phyloP scores from a whole-genome alignment of 306 rosid genomes.

The Ceratonia siliqua region DNA sequence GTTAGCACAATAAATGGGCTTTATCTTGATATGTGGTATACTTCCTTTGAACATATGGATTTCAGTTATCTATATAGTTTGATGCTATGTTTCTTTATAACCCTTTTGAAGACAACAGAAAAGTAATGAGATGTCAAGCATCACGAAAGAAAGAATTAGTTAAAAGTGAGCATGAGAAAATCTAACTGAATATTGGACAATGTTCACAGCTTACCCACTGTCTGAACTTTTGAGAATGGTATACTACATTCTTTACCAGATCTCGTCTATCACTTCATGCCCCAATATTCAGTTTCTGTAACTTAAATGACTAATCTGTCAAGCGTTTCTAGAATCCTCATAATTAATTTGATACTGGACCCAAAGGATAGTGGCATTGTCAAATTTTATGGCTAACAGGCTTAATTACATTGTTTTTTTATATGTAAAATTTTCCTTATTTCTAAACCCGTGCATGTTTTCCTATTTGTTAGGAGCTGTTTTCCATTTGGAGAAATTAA shows the following conservation, averaged over 20 bases:
- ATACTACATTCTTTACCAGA: neutral
- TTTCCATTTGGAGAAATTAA: slow-evolving; percentile 1
- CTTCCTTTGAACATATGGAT: neutral
- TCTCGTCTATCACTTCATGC: neutral
- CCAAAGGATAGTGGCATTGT: neutral
- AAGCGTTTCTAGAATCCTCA: neutral
- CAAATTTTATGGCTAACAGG: neutral
- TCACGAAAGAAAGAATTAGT: neutral
- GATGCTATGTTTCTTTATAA: neutral
- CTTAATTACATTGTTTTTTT: neutral
- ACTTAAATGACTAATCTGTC: neutral
- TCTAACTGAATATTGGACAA: neutral
- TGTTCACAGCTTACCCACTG: neutral
- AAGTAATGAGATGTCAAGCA: neutral
- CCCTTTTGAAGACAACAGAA: neutral
- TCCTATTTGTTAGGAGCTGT: neutral
- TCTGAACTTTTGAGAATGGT: neutral
- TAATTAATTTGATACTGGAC: neutral
- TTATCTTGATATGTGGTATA: neutral
- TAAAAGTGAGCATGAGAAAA: neutral
- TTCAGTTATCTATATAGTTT: neutral
- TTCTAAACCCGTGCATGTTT: neutral
- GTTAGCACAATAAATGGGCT: neutral
- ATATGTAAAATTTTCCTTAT: neutral
- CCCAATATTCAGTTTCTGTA: neutral